Evolutionary conservation across 106 monocot species (phyloP).

Genomic region (Agapanthus africanus): DNA sequence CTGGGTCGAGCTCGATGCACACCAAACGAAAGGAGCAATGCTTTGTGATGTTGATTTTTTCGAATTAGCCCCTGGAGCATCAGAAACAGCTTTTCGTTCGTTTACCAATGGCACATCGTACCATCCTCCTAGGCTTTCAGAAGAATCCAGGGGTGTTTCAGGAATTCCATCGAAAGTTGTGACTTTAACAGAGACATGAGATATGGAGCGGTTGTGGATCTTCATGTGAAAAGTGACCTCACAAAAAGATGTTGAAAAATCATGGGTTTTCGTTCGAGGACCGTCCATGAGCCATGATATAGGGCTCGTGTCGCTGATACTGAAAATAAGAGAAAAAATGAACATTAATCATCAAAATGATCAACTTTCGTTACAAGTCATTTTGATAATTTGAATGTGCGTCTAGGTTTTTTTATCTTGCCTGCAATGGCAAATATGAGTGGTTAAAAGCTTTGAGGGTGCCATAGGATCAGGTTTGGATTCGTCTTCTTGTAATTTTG

Average conservation of each 20-base stretch:
- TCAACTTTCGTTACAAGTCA: too few species aligned
- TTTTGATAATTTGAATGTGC: too few species aligned
- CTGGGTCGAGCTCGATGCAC: conserved; percentile 52
- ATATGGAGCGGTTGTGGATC: conserved; percentile 40
- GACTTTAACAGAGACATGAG: conserved; percentile 34
- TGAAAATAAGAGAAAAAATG: too few species aligned
- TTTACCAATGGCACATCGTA: conserved; percentile 54
- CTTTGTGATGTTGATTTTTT: conserved; percentile 27
- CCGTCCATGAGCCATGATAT: conserved; percentile 75
- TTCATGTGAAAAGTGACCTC: conserved; percentile 38
- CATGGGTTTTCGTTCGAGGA: conserved; percentile 49
- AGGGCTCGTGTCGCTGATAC: conserved; percentile 43
- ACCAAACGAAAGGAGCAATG: conserved; percentile 68
- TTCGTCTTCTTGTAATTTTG: conserved; percentile 32
- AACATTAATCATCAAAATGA: too few species aligned
- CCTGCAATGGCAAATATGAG: conserved; percentile 76
- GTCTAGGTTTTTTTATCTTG: too few species aligned
- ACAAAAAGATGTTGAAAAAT: conserved; percentile 62
- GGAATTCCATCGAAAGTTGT: conserved; percentile 34
- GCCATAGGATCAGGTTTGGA: conserved; percentile 11
- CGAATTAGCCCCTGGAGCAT: conserved; percentile 3
- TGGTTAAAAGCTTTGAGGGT: conserved; percentile 35
- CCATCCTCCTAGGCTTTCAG: conserved; percentile 55
- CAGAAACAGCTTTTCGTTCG: conserved; percentile 34
- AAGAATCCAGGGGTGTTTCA: conserved; percentile 24